Conservation (phyloP, 306 rosid genomes). For the Cicer chorassanicum region DNA sequence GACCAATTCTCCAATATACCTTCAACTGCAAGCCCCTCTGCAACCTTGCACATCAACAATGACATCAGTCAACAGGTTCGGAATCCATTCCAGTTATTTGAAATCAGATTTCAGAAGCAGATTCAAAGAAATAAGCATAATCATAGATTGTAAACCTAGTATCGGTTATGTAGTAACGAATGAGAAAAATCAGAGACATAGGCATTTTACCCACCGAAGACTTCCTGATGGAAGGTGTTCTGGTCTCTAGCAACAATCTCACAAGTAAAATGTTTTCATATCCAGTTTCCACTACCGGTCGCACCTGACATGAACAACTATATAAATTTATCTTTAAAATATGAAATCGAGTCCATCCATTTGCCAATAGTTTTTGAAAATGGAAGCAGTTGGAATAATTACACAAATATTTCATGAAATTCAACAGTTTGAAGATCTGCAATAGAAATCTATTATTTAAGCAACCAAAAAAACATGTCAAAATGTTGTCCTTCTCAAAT, state of each 20-base stretch:
- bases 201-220: conserved; percentile 69
- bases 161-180: conserved; percentile 1
- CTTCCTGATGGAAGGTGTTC: conserved; percentile 65
- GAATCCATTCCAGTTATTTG: conserved; percentile 15
- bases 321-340: conserved; percentile 31
- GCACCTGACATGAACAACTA: conserved; percentile 68
- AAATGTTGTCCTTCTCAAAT: neutral
- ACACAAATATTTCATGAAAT: neutral
- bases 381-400: neutral
- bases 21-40: conserved; percentile 79
- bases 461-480: conserved; percentile 10
- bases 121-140: conserved; percentile 21
- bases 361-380: conserved; percentile 21
- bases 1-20: conserved; percentile 88
- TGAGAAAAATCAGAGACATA: conserved; percentile 18
- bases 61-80: conserved; percentile 30
- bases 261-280: conserved; percentile 85
- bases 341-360: conserved; percentile 20
- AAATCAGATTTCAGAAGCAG: conserved; percentile 33
- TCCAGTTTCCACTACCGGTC: conserved; percentile 97
- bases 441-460: conserved; percentile 9
- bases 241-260: conserved; percentile 83
- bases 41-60: conserved; percentile 68
- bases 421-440: neutral
- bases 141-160: conserved; percentile 23